These are phyloP conservation scores for Vitis hybrid DNA, from an alignment of 177 flowering plant species.

Conservation along the genomic window DNA sequence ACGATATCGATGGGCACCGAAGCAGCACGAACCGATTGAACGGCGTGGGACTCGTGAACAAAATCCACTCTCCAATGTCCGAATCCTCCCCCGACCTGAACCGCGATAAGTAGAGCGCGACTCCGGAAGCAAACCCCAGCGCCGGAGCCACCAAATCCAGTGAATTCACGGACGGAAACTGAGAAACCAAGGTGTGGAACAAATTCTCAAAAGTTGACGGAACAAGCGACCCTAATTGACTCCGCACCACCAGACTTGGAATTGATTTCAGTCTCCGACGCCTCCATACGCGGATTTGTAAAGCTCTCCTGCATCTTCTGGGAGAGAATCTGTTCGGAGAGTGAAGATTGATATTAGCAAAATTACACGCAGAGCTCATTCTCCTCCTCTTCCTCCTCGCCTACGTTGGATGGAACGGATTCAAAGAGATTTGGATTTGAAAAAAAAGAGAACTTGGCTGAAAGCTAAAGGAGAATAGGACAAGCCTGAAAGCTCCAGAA, in stretches of 20 bases:
- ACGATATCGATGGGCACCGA: constrained; percentile 77
- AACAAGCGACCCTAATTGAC: background rate
- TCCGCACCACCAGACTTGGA: background rate
- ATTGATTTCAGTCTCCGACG: constrained; percentile 24
- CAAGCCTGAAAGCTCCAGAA: too few relatives aligned
- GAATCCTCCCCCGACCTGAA: background rate
- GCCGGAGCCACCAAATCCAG: constrained; percentile 48
- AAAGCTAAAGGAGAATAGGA: too few relatives aligned
- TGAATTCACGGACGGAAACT: constrained; percentile 35
- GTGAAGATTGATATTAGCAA: constrained; percentile 6
- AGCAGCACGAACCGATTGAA: constrained; percentile 83
- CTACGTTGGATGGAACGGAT: too few relatives aligned
- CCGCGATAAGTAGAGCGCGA: constrained; percentile 34
- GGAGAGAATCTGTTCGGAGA: constrained; percentile 7
- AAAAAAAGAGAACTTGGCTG: too few relatives aligned
- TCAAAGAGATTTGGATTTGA: too few relatives aligned
- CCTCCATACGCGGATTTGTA: constrained; percentile 20
- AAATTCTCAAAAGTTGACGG: constrained; percentile 20
- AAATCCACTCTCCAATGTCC: constrained; percentile 69
- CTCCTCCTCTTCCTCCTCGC: background rate
- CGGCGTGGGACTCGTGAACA: constrained; percentile 82
- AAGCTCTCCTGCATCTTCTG: constrained; percentile 1
- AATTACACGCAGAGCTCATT: constrained; percentile 13
- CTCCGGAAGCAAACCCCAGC: constrained; percentile 61
- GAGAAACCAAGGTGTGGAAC: constrained; percentile 34